Evolutionary conservation across 306 rosid species (phyloP).

Genomic region (Myrica gale): DNA sequence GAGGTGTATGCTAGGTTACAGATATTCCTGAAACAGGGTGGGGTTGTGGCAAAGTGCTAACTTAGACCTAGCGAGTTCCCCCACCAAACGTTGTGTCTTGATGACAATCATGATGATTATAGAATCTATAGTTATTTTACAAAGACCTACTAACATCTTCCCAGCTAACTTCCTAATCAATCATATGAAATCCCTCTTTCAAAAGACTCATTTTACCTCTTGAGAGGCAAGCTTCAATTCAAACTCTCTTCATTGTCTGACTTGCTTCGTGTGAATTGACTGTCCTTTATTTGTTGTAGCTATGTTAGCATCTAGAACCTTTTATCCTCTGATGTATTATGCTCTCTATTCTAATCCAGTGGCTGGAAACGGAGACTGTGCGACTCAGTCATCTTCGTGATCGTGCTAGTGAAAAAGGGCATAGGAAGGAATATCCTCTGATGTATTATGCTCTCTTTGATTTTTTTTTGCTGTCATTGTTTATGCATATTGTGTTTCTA

Average conservation of each 20-base stretch:
- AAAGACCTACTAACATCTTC: neutral
- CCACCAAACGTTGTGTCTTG: neutral
- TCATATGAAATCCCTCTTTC: neutral
- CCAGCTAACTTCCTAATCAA: neutral
- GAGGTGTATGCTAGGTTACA: neutral
- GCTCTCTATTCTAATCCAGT: slow-evolving; percentile 52
- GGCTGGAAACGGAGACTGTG: slow-evolving; percentile 86
- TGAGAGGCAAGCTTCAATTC: neutral
- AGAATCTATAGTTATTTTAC: neutral
- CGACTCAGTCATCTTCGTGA: slow-evolving; percentile 97
- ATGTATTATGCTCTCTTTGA: slow-evolving; percentile 28
- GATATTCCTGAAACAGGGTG: neutral
- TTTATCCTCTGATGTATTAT: slow-evolving; percentile 22
- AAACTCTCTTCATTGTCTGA: neutral
- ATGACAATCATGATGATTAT: neutral
- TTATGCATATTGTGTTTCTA: slow-evolving; percentile 16
- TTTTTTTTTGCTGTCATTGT: neutral
- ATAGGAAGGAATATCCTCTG: slow-evolving; percentile 98
- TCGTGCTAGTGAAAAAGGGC: slow-evolving; percentile 98
- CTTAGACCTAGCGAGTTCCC: neutral
- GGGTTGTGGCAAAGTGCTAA: neutral
- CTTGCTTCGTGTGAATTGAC: slow-evolving; percentile 10
- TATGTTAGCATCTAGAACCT: slow-evolving; percentile 1
- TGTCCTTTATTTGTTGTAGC: slow-evolving; percentile 2
- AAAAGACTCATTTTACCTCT: neutral